phyloP scores from a whole-genome alignment of 345 rosid species.

The Populus ilicifolia region DNA sequence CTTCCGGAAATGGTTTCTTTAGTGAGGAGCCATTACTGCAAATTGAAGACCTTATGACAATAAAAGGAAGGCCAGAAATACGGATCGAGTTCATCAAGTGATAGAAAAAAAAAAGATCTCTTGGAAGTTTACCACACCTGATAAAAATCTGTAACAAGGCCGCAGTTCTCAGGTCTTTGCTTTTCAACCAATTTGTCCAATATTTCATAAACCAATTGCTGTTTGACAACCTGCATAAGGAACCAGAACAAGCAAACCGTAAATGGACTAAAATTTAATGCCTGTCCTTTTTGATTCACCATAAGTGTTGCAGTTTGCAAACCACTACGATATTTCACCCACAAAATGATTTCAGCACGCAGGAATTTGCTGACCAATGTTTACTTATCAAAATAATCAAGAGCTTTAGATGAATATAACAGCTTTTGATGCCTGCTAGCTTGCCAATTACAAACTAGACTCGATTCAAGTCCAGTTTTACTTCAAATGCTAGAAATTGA shows the following conservation, averaged over 20 bases:
- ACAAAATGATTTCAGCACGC: not conserved
- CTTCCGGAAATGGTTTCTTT: not conserved
- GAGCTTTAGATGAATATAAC: too few relatives aligned
- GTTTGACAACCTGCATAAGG: conserved; percentile 18
- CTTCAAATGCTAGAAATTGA: not conserved
- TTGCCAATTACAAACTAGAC: too few relatives aligned
- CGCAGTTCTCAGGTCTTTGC: conserved; percentile 17
- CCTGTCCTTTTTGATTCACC: not conserved
- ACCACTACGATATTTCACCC: not conserved
- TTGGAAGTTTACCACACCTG: conserved; percentile 11
- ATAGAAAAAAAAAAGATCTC: not conserved
- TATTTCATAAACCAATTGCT: conserved; percentile 17
- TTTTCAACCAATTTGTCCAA: conserved; percentile 20
- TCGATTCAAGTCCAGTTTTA: not conserved
- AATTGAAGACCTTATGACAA: not conserved
- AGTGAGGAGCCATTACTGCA: too few relatives aligned
- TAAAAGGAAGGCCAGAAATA: not conserved
- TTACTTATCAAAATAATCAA: too few relatives aligned
- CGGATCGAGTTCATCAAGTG: not conserved
- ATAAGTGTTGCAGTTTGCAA: not conserved
- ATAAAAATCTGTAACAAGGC: conserved; percentile 14
- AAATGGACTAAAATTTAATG: not conserved
- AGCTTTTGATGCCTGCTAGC: too few relatives aligned
- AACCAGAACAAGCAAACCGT: not conserved
- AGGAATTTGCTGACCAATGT: not conserved